Percentiles rank a stretch among this genome's conserved stretches.
These are phyloP conservation scores for Pterothamnion heteromorphum DNA, from an alignment of 31 red algal genomes.

Conservation along the genomic window DNA sequence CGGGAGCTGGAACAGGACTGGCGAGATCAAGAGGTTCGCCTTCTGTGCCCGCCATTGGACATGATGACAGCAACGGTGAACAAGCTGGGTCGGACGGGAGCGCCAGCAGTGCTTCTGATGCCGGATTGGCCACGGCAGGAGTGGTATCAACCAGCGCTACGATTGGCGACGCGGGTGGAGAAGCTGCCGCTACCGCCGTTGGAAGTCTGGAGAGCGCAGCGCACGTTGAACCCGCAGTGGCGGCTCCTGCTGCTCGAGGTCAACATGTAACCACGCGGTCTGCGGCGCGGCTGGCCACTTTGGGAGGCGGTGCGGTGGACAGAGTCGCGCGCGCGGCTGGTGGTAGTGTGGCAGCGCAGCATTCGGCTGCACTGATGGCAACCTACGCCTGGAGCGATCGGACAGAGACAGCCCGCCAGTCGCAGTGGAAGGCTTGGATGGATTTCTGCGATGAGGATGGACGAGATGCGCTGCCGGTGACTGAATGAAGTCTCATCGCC, in stretches of 20 bases:
- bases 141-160: not conserved
- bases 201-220: not conserved
- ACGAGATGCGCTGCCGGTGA: too few species aligned
- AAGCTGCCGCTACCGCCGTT: not conserved
- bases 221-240: not conserved
- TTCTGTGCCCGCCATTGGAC: constrained; percentile 41
- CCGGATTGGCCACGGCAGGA: constrained; percentile 20
- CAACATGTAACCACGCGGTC: constrained; percentile 46
- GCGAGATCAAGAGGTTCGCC: not conserved
- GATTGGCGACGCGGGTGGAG: not conserved
- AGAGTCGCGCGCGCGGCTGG: too few species aligned
- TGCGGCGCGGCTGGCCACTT: too few species aligned
- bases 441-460: too few species aligned
- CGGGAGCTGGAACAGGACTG: not conserved
- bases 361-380: too few species aligned
- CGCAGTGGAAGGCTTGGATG: too few species aligned
- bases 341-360: too few species aligned
- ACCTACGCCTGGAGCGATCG: too few species aligned
- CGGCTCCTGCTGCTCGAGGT: not conserved
- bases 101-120: not conserved
- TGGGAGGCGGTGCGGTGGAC: too few species aligned
- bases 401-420: too few species aligned
- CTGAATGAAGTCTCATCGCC: too few species aligned
- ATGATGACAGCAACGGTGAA: not conserved
- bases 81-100: not conserved